phyloP scores from a whole-genome alignment of 2,329 filamentous ascomycete species.

The Aspergillus sp. region DNA sequence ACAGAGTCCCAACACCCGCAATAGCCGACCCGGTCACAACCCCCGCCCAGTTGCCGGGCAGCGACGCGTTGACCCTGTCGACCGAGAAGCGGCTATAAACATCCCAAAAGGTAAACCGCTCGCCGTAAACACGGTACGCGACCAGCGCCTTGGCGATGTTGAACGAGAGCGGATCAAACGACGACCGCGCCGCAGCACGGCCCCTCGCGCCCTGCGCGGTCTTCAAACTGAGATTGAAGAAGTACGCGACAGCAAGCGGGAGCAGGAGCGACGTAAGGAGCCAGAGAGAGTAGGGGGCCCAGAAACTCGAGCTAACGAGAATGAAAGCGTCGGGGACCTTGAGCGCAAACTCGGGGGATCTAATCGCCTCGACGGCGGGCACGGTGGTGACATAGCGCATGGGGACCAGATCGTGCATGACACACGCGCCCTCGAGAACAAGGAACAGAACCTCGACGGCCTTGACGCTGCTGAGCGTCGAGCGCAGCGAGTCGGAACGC shows the following conservation, averaged over 20 bases:
- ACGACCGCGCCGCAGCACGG: slow-evolving; percentile 11
- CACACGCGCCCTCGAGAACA: slow-evolving; percentile 58
- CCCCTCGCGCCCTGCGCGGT: slow-evolving; percentile 22
- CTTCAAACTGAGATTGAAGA: slow-evolving; percentile 71
- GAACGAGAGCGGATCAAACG: slow-evolving; percentile 77
- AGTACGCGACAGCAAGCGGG: slow-evolving; percentile 68
- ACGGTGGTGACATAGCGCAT: slow-evolving; percentile 64
- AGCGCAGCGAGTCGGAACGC: slow-evolving; percentile 54
- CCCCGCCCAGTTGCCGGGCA: slow-evolving; percentile 32
- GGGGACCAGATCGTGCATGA: slow-evolving; percentile 63
- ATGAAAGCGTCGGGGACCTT: slow-evolving; percentile 72
- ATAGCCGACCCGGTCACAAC: slow-evolving; percentile 34
- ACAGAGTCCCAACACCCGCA: slow-evolving; percentile 34
- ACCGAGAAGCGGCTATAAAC: slow-evolving; percentile 28
- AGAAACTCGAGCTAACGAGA: slow-evolving; percentile 68
- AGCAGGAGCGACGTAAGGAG: slow-evolving; percentile 59
- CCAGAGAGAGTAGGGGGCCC: slow-evolving; percentile 74
- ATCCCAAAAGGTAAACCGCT: slow-evolving; percentile 29
- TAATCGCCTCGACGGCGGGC: slow-evolving; percentile 50
- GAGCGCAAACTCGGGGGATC: slow-evolving; percentile 51
- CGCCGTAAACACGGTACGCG: slow-evolving; percentile 69
- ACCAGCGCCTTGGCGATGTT: slow-evolving; percentile 79
- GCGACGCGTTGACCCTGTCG: slow-evolving; percentile 26
- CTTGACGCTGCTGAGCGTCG: slow-evolving; percentile 58
- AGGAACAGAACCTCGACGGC: slow-evolving; percentile 61